Evolutionary conservation across 164 flowering plant genomes (phyloP).

Genomic region (Tetracentron sinense): DNA sequence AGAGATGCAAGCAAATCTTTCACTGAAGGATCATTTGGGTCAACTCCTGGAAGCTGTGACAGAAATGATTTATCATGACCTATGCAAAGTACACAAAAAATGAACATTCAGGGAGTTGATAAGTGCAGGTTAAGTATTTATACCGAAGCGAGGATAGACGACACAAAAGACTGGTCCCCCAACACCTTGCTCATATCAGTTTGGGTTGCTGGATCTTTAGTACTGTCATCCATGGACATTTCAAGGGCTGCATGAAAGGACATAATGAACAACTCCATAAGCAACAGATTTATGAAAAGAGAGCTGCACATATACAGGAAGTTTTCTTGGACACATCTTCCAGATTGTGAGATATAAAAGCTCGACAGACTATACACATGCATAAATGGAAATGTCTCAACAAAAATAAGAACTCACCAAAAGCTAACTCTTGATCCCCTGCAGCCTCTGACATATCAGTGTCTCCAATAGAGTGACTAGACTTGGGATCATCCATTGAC

Average conservation of each 20-base stretch:
- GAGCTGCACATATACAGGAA: no score
- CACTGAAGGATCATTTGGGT: conserved; percentile 86
- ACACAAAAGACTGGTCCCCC: conserved; percentile 73
- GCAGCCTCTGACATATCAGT: conserved; percentile 77
- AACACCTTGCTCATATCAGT: conserved; percentile 66
- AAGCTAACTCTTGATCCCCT: conserved; percentile 77
- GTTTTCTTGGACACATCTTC: no score
- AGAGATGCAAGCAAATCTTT: conserved; percentile 87
- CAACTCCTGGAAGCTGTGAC: conserved; percentile 92
- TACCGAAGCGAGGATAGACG: conserved; percentile 82
- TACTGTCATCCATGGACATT: conserved; percentile 66
- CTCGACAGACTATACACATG: not conserved
- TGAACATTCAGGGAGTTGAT: not conserved
- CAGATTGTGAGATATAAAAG: not conserved
- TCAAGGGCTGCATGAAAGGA: conserved; percentile 67
- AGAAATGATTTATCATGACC: conserved; percentile 4
- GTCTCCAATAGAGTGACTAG: conserved; percentile 41
- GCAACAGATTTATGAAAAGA: not conserved
- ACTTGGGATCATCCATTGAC: conserved; percentile 77
- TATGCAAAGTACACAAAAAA: not conserved
- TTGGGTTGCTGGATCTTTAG: conserved; percentile 47
- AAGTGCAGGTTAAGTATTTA: conserved; percentile 11
- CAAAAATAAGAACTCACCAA: conserved; percentile 43
- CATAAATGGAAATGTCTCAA: not conserved
- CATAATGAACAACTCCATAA: no score